Base-by-base conservation (phyloP, 1,284 basidiomycete species). In the Leccinum solheimii region DNA sequence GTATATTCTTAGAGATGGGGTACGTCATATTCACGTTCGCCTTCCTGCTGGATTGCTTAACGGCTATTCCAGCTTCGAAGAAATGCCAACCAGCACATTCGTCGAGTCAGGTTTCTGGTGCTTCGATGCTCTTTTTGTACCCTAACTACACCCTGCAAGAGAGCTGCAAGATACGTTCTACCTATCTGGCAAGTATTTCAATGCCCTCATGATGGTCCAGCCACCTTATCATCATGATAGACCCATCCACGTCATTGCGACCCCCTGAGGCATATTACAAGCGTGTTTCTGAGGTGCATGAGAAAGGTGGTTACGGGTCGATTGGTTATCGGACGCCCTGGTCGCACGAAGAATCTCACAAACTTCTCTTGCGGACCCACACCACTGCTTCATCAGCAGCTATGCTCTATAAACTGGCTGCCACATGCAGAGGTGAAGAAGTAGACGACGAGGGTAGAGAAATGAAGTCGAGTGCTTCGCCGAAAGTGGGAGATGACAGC, bases 1-100 rank as follows among this genome's bases (percentile, higher is more conserved):
- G 93, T 74, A 98, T 99, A 73, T 99, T 99, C 84, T 86, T 99
- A 69, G 97, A 99, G 77, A 98, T 99, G 95, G 97, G 97, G 94
- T 96, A 68, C 21, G 61, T 40, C 40, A 26, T 53, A 40, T 8
- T 11, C 53, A 10, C 58, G 43, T 50, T 23, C n/a, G 4, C 23
- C 19, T 43, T 38, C 26, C 34, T 16, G 10, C 23, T 26, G 23
- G 19, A 14, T 38, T 55, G 0, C 26, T 49, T 63, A 21, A 71
- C 26, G 32, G 40, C n/a, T 21, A 3, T 32, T 13, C 26, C 67
- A 97, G 95, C 14, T 99, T 99, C 79, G 90, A 95, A 61, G 97
- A 99, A 79, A 99, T 99, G 97, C 95, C 97, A 6, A 98, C 97
- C n/a, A 90, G 91, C 64, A 90, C 91, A 62, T 99, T 96, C 75